These are phyloP conservation scores for Leavenworthia alabamica DNA, from an alignment of 345 rosid genomes.

Conservation along the genomic window DNA sequence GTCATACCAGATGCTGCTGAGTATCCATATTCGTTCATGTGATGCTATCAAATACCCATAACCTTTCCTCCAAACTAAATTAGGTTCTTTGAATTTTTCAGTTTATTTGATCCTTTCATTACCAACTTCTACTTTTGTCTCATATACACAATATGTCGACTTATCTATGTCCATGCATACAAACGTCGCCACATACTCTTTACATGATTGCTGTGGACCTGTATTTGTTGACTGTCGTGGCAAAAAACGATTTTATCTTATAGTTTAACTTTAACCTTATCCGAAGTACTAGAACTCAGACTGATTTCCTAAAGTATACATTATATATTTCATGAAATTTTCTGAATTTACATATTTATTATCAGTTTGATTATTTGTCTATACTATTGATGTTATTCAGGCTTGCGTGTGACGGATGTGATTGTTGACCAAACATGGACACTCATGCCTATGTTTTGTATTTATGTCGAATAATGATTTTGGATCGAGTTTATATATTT, in stretches of 20 bases:
- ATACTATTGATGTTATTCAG: conserved; percentile 7
- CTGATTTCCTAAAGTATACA: neutral
- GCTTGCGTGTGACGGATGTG: conserved; percentile 40
- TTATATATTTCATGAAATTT: neutral
- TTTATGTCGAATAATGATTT: conserved; percentile 2
- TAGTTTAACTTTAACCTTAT: neutral
- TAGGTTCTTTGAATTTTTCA: conserved; percentile 15
- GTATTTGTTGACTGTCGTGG: too few relatives aligned
- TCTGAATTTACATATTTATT: neutral
- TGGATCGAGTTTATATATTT: neutral
- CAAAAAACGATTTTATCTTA: neutral
- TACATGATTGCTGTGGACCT: neutral
- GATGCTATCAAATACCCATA: conserved; percentile 34
- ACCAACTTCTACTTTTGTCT: conserved; percentile 29
- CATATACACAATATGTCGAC: conserved; percentile 15
- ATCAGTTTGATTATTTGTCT: conserved; percentile 25
- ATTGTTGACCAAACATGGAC: conserved; percentile 42
- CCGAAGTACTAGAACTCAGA: neutral
- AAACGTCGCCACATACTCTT: conserved; percentile 23
- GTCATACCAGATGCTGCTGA: conserved; percentile 32
- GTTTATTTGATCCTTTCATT: neutral
- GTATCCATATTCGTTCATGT: conserved; percentile 35
- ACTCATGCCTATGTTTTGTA: conserved; percentile 15
- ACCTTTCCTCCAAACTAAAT: neutral
- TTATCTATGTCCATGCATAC: conserved; percentile 19